Evolutionary conservation across 805 yeast species (phyloP), one percentile per base, ranked within the genome.

Genomic region (Wickerhamiella hasegawae): DNA sequence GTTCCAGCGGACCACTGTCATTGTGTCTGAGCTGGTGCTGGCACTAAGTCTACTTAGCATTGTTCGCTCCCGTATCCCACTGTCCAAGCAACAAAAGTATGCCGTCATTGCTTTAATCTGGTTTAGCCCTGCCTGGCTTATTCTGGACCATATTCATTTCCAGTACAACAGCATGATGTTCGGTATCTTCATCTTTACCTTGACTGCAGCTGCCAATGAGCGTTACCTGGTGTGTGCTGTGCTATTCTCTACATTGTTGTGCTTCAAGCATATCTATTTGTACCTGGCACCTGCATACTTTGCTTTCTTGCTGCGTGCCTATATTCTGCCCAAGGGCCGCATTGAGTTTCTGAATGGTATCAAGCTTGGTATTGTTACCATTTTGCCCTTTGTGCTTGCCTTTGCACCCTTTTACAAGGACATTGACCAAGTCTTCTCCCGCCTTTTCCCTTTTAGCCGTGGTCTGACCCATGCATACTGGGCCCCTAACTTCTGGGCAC

Each of bases 401-500:
- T 82, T 85, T 60, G 77, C 65, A 1, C 97, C 97, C 1, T 85
- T 85, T 49, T 54, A 68, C 5, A 69, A 68, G 46, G 79, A 73
- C 23, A 48, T 79, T 33, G 76, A 79, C 0, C 71, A 81, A 41
- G 56, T 90, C 14, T 32, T 82, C 6, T 51, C 59, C 4, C 65
- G 98, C 31, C 58, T 90, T 22, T 90, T 90, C 58, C 98, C 98
- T 4, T 87, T 87, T 52, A 77, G 92, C 33, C 66, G 97, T 52
- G 97, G 97, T 1, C 64, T 90, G 25, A 90, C 96, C 4, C 98
- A 90, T 57, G 95, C 97, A 0, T 90, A 90, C 58, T 90, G 98
- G 97, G 97, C 98, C 1, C 97, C 99, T 12, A 90, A 90, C 49
- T 62, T 84, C 32, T 90, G 99, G 99, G 95, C 98, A 0, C 47